Evolutionary conservation across 23 red algal species (phyloP).

Genomic region (Rhodosorus marinus): DNA sequence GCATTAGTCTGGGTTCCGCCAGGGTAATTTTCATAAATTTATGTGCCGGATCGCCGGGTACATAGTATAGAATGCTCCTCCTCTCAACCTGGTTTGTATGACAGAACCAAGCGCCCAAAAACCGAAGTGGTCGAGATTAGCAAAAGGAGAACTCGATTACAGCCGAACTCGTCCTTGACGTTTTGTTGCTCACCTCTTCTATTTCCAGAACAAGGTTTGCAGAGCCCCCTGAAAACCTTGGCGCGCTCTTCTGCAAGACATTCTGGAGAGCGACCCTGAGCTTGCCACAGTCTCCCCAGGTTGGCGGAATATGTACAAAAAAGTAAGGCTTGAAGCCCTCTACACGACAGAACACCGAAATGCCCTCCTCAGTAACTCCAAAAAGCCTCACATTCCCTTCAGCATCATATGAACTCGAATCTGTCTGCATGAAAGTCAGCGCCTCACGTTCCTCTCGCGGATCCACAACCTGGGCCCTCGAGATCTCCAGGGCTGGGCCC

Average conservation of each 20-base stretch:
- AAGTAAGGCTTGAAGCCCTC: conserved; percentile 77
- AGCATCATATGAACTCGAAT: conserved; percentile 11
- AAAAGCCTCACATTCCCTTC: conserved; percentile 44
- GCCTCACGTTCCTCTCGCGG: conserved; percentile 14
- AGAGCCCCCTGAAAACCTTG: no score
- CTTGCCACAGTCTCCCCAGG: no score
- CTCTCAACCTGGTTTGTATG: conserved; percentile 25
- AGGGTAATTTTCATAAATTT: conserved; percentile 64
- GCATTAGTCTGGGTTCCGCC: conserved; percentile 16
- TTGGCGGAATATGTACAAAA: conserved; percentile 20
- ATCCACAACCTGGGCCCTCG: no score
- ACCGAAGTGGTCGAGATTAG: background rate
- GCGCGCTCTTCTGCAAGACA: no score
- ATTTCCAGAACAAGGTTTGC: no score
- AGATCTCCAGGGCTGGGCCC: no score
- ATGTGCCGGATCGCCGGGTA: conserved; percentile 41
- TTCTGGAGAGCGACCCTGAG: no score
- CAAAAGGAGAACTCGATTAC: background rate
- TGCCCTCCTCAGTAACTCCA: conserved; percentile 46
- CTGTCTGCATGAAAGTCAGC: conserved; percentile 52
- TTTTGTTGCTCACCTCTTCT: no score
- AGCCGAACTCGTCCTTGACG: no score
- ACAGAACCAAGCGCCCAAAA: conserved; percentile 1
- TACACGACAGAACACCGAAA: conserved; percentile 28
- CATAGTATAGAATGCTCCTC: conserved; percentile 68